Evolutionary conservation across 176 grass and related monocot species (phyloP), one percentile per base, ranked within the genome.

Genomic region (Oryza nivara): DNA sequence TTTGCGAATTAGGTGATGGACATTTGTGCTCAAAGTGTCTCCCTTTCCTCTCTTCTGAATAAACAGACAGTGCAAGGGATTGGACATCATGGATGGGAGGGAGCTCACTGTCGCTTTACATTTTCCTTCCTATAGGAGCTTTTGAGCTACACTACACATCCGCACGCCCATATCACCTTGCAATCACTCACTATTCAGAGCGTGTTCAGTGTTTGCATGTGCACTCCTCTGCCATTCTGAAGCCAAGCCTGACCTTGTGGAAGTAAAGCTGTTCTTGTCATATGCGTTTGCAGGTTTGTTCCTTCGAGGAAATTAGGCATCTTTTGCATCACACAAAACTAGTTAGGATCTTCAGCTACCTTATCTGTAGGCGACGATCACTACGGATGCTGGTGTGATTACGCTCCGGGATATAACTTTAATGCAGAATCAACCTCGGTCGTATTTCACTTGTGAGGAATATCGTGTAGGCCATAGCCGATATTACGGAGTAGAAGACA

Each of bases 231-330:
- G 61, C 36, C 9, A 6, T 46, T 14, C 38, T 73, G 54, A 65
- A 70, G 26, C 12, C 66, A 80, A 80, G 58, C 41, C 76, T 54
- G 68, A 16, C 47, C 38, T n/a, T 67, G 13, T 51, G n/a, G 40
- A 48, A 72, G 71, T 23, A 78, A 77, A 78, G 80, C 66, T 83
- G 40, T 40, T 43, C 16, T 82, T 72, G 86, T 76, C 86, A 38
- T 83, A 83, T 52, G 65, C 72, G 79, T 16, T 82, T 76, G 85
- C 72, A 64, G 54, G 79, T 23, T 82, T 76, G 17, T 38, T 15
- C 7, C 7, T 9, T 49, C 6, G 56, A 40, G 49, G 2, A 23
- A 82, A 45, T 44, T 61, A 72, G 49, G 46, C 15, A 1, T 54
- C 12, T 11, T 11, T 46, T 54, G 52, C 41, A 26, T 41, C 17